Evolutionary conservation across 169 alveolate species (phyloP).

Genomic region (Plasmodium chabaudi): DNA sequence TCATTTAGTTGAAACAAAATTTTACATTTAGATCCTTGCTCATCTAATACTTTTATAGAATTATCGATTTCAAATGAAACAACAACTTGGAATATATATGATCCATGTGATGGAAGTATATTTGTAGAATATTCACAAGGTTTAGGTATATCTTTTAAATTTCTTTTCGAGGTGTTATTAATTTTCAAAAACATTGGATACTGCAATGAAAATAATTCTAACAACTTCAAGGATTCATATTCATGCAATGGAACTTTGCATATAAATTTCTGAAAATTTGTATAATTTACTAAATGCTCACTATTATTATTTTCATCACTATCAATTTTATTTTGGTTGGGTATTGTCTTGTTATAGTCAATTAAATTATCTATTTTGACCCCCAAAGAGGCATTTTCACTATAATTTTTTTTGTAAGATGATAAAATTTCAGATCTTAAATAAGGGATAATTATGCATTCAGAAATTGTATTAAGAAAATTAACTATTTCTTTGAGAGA

Average conservation of each 20-base stretch:
- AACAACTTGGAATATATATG: slow-evolving; percentile 70
- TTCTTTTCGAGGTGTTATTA: slow-evolving; percentile 51
- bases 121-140: slow-evolving; percentile 69
- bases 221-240: slow-evolving; percentile 67
- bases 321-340: slow-evolving; percentile 7
- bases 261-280: slow-evolving; percentile 38
- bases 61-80: slow-evolving; percentile 76
- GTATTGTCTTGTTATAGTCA: neutral
- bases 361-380: neutral
- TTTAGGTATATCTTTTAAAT: slow-evolving; percentile 32
- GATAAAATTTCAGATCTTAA: slow-evolving; percentile 48
- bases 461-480: slow-evolving; percentile 65
- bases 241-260: slow-evolving; percentile 73
- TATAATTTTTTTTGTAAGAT: neutral
- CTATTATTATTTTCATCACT: slow-evolving; percentile 8
- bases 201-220: slow-evolving; percentile 69
- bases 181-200: slow-evolving; percentile 77
- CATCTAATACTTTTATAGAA: slow-evolving; percentile 78
- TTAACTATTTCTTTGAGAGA: slow-evolving; percentile 59
- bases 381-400: neutral
- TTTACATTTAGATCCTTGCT: slow-evolving; percentile 68
- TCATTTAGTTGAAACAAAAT: slow-evolving; percentile 67
- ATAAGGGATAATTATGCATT: slow-evolving; percentile 74
- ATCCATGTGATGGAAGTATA: slow-evolving; percentile 61
- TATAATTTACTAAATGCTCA: slow-evolving; percentile 7